Evolutionary conservation across 2,329 filamentous ascomycete species (phyloP), one percentile per base, ranked within the genome.

Genomic region (Beauveria brongniartii): DNA sequence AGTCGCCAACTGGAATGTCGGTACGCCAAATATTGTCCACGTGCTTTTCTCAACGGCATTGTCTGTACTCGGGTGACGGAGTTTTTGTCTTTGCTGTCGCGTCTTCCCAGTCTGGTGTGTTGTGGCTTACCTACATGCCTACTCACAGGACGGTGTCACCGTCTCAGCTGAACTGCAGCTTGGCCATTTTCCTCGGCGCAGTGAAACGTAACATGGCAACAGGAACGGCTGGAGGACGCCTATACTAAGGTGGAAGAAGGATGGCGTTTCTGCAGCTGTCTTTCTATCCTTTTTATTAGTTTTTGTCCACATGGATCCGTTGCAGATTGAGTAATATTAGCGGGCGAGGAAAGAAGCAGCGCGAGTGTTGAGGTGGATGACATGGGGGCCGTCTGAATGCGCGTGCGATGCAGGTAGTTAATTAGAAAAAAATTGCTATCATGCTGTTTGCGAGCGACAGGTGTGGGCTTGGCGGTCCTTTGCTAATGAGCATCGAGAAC

Each of bases 381-480:
- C 14, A 24, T 48, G 43, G 28, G 12, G 30, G 30, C 30, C 10
- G 30, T 34, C 30, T 12, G 10, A 34, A 10, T 12, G 10, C 30
- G 30, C 30, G 10, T 26, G 28, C n/a, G 20, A 28, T 10, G 30
- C 44, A 46, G 44, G 16, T n/a, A 50, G 44, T 20, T 22, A 50
- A 57, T 48, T 30, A 57, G 14, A 37, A 37, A 37, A 46, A 34
- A 34, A 9, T 24, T 24, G 30, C 48, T 10, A 24, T 18, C 30
- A 50, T 30, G 30, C 43, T 16, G 28, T 18, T 22, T 20, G 2
- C 5, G 14, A 34, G 22, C 12, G 37, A 59, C 55, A 22, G 47
- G 20, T 37, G 56, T 51, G 56, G 46, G 47, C 56, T 59, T 52
- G 56, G 56, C 56, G 47, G 47, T 34, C 34, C 47, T 44, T 24